These are phyloP conservation scores for Coemansia sp. DNA, from an alignment of 192 early-diverging fungal genomes.

Conservation along the genomic window DNA sequence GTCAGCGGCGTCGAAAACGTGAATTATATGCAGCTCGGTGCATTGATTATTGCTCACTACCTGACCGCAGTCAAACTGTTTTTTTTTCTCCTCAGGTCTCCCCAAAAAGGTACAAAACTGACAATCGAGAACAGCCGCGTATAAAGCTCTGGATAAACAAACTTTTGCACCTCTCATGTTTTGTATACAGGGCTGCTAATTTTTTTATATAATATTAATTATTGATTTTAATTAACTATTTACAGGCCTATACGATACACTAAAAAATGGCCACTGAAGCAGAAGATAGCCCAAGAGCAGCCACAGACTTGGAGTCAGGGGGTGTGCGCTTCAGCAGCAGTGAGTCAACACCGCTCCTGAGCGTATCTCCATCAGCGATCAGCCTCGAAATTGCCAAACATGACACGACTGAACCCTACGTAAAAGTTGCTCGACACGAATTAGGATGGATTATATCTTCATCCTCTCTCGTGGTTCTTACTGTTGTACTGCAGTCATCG, in stretches of 20 bases:
- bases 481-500: too few species aligned
- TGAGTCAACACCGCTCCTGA: neutral
- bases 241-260: neutral
- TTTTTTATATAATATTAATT: neutral
- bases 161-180: too few species aligned
- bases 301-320: neutral
- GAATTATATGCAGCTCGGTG: too few species aligned
- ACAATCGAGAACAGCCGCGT: too few species aligned
- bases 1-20: too few species aligned
- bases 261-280: neutral
- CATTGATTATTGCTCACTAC: too few species aligned
- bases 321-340: neutral
- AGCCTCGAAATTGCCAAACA: neutral
- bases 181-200: neutral
- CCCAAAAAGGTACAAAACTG: too few species aligned
- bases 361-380: neutral
- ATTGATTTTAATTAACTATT: neutral
- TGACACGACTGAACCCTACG: neutral
- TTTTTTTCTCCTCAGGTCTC: too few species aligned
- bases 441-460: neutral
- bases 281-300: neutral
- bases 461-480: conserved; percentile 45
- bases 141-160: too few species aligned
- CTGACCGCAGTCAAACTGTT: too few species aligned
- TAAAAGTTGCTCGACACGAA: neutral